Evolutionary conservation across 169 alveolate species (phyloP), one percentile per base, ranked within the genome.

Genomic region (Plasmodium falciparum): DNA sequence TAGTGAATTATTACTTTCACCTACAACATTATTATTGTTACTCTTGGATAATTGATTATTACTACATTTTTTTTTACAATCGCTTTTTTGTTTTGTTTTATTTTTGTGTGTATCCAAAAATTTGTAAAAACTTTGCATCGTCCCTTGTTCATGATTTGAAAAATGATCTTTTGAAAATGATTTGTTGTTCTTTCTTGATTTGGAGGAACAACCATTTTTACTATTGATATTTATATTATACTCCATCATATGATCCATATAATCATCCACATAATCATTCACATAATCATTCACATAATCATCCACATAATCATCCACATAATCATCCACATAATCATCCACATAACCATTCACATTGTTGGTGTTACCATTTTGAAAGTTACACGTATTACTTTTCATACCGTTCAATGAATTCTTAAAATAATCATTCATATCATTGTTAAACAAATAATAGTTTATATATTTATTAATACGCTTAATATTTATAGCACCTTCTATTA

Each of bases 391-490:
- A 52, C 7, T 17, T 47, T 47, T n/a, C 8, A 33, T 69, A 54
- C 17, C 56, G 12, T 52, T 67, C 33, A 52, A 65, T n/a, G 29
- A 43, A 39, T 80, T 20, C 47, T 61, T 49, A 67, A 61, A 80
- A 67, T 80, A 80, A 24, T 54, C 56, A 61, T 80, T 80, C 22
- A 80, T 67, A 22, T 80, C 80, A 70, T 33, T 80, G 58, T 80
- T 15, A 73, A 56, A 39, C 8, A 86, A 29, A 39, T 86, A 62
- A 52, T 86, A 73, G 1, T 45, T 17, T 17, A 86, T 47, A 43
- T 86, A 86, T 52, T 2, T 86, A 58, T 86, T 73, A n/a, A 86
- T 26, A 26, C 92, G 83, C 11, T 39, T 54, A 22, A 71, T 62
- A 33, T 61, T 73, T 8, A 72, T 86, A 2, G 45, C 7, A 3